Evolutionary conservation across 225 moss, liverwort and hornwort species (phyloP), one percentile per base, ranked within the genome.

Genomic region (Neckera pumila): DNA sequence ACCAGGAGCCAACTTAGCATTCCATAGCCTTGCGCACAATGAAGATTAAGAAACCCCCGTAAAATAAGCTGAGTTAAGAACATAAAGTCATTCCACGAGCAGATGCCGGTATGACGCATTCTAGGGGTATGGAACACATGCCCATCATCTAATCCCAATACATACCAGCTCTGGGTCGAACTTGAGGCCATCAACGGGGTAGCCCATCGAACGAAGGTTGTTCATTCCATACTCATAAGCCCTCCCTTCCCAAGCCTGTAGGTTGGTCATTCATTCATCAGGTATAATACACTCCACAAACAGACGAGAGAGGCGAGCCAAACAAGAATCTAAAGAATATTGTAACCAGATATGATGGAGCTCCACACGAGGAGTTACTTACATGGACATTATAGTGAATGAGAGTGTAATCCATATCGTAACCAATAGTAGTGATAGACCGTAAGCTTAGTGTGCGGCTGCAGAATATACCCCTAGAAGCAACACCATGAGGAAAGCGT

Each of bases 351-450:
- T 61, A 76, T 83, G 60, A 84, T 76, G 78, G 75, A 80, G 47
- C 54, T 80, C 82, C 84, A 82, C 27, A 79, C 20, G 30, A 54
- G 67, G 72, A 75, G 72, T 75, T 65, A 86, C 91, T 87, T 79
- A 95, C 97, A 83, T 94, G 91, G 26, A 97, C 95, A 82, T 97
- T 97, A 88, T 97, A 97, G 90, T 96, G 97, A 84, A 97, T 96
- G 25, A 97, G 96, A 53, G 96, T 97, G 89, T 96, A 97, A 89
- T 97, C 97, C 97, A 97, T 97, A 87, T 97, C 97, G 87, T 97
- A 97, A 90, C 97, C 97, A 86, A 97, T 95, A 90, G 97, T 95
- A 70, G 94, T 96, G 89, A 97, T 97, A 66, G 97, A 97, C 56
- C 93, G 93, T 80, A 97, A 88, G 93, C 96, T 97, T 79, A 96